Base-by-base conservation (phyloP, 2,329 filamentous ascomycete genomes). In the Cladosporium sphaerospermum region DNA sequence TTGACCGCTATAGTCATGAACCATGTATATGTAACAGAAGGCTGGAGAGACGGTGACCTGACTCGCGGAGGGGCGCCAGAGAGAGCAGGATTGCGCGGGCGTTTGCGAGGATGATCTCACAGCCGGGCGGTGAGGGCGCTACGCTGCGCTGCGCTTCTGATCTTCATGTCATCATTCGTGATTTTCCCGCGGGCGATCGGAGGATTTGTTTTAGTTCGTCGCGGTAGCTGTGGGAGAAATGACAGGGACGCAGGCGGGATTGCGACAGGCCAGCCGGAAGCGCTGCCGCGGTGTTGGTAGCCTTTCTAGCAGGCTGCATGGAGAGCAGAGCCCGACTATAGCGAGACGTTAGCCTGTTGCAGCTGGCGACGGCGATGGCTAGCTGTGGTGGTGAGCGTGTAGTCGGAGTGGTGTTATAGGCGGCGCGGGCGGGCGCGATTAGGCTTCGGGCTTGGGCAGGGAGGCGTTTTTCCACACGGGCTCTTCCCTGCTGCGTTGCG, bases 1-100 rank as follows among this genome's bases (percentile, higher is more conserved):
- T 28, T 47, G 45, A 47, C 45, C 45, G 41, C 32, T 51, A 51
- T 51, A 51, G 48, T 44, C 48, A 51, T 28, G 23, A 28, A 28
- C 23, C 23, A 28, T 50, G 48, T 51, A 51, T 37, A 43, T 10
- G 31, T 19, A 13, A 44, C 14, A 11, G 23, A 28, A 28, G 23
- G 23, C 23, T 28, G 23, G 23, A 43, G 16, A 50, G 18, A 51
- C 48, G 48, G 48, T 51, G 48, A 42, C 34, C 40, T 51, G 48
- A 51, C 48, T 51, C 48, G 48, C 16, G 10, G 7, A 19, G 16
- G 36, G 11, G 13, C n/a, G 4, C 23, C 7, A 28, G 23, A 28
- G 23, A 28, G 23, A 28, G 23, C 23, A 28, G 23, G 23, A 28
- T 28, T 28, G 23, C 23, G 23, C 23, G 23, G 23, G 23, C 23